These are phyloP conservation scores for Solanum chmielewskii DNA, from an alignment of 257 asterid genomes.

Conservation along the genomic window DNA sequence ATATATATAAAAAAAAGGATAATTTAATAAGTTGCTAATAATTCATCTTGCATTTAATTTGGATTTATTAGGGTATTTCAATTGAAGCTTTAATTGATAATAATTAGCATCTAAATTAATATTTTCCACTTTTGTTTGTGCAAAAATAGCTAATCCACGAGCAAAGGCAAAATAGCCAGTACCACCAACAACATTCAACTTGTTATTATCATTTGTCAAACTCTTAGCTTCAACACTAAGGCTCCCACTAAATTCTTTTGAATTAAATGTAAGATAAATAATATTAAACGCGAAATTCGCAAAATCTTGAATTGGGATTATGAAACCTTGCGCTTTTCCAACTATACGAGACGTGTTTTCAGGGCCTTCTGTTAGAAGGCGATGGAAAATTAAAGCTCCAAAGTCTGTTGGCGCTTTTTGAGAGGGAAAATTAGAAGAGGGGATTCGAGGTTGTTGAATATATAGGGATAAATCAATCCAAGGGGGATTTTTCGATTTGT, in stretches of 20 bases:
- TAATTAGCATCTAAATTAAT: slow-evolving; percentile 21
- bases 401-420: slow-evolving; percentile 17
- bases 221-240: slow-evolving; percentile 51
- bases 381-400: slow-evolving; percentile 59
- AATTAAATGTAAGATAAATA: slow-evolving; percentile 56
- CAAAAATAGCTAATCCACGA: slow-evolving; percentile 64
- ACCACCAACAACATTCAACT: slow-evolving; percentile 68
- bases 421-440: background rate
- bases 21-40: background rate
- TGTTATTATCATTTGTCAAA: slow-evolving; percentile 23
- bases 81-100: slow-evolving; percentile 48
- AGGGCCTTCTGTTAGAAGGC: slow-evolving; percentile 55
- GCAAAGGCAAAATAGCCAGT: slow-evolving; percentile 85
- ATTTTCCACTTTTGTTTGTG: slow-evolving; percentile 14
- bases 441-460: slow-evolving; percentile 48
- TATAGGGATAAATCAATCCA: slow-evolving; percentile 41
- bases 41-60: slow-evolving; percentile 28
- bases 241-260: slow-evolving; percentile 45
- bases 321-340: slow-evolving; percentile 73
- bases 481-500: slow-evolving; percentile 7
- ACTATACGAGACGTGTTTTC: slow-evolving; percentile 49
- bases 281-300: slow-evolving; percentile 62
- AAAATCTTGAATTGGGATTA: slow-evolving; percentile 57
- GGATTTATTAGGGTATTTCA: slow-evolving; percentile 44
- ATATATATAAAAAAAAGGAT: background rate